These are phyloP conservation scores for Mycosarcoma mackinlayi DNA, from an alignment of 1,284 basidiomycete genomes.

Conservation along the genomic window DNA sequence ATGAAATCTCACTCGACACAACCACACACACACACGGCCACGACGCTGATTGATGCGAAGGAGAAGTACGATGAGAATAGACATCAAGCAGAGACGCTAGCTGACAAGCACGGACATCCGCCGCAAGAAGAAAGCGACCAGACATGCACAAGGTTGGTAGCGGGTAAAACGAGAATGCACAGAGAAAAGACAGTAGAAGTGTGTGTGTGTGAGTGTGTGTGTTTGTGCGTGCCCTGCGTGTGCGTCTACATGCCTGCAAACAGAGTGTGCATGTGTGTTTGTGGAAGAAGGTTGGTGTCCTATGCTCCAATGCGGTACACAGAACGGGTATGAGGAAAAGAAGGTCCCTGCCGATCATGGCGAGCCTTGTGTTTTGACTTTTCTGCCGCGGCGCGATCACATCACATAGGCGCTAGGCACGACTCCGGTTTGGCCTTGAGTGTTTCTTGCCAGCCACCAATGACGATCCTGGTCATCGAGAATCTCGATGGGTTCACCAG, in stretches of 20 bases:
- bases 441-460: conserved; percentile 62
- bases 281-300: too few species aligned
- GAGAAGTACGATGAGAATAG: background rate
- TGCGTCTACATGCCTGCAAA: too few species aligned
- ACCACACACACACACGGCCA: too few species aligned
- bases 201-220: background rate
- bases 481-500: conserved; percentile 60
- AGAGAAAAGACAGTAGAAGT: conserved; percentile 22
- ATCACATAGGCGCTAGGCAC: conserved; percentile 62
- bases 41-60: background rate
- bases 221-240: too few species aligned
- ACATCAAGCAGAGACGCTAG: background rate
- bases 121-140: background rate
- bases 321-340: conserved; percentile 20
- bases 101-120: background rate
- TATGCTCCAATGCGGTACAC: background rate
- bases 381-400: conserved; percentile 20
- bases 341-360: background rate
- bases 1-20: background rate
- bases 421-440: conserved; percentile 54
- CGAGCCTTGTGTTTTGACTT: too few species aligned
- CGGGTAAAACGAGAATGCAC: background rate
- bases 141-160: background rate
- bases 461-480: conserved; percentile 60
- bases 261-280: too few species aligned